Evolutionary conservation across 1,139 yeast species (phyloP), one percentile per base, ranked within the genome.

Genomic region (Yarrowia galli): DNA sequence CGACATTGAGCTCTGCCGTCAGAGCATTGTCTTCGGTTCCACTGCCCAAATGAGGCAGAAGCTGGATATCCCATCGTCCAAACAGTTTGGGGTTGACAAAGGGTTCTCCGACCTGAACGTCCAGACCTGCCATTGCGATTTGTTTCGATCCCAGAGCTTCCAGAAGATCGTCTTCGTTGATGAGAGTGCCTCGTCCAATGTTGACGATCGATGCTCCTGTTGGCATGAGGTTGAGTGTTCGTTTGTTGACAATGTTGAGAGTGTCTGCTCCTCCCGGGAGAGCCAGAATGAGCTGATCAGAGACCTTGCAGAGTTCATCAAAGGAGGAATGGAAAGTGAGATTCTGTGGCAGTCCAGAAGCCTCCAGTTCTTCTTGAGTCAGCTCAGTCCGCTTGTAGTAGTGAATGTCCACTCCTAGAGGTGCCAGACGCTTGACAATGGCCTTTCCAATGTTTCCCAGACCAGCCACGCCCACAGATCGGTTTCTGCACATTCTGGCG

Each of bases 41-140:
- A 32, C 93, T 88, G 0, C 93, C 97, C 45, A 89, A 76, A 76
- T 91, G 97, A 12, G 97, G 97, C 18, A 91, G 84, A 65, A 89
- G 78, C 0, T 88, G 80, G n/a, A 89, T 92, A 76, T 91, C 92
- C 74, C 86, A 82, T 73, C 96, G 82, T 16, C 79, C 78, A 38
- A 84, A 73, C 65, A 89, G 82, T 38, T 80, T 86, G 16, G 82
- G 82, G 71, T 85, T 83, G 15, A 89, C 82, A 0, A 70, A 67
- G 3, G 93, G 93, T 77, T 92, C 97, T 48, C 84, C 76, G 72
- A 87, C 89, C 77, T 81, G 91, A 6, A 92, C 97, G 74, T 92
- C 97, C 58, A 91, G 79, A 0, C 97, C 98, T 18, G 89, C 95
- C 74, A 88, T 85, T 25, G 83, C 77, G 3, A 92, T 82, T 69